Conservation (phyloP, 129 eudicot genomes). For the Flaveria trinervia region DNA sequence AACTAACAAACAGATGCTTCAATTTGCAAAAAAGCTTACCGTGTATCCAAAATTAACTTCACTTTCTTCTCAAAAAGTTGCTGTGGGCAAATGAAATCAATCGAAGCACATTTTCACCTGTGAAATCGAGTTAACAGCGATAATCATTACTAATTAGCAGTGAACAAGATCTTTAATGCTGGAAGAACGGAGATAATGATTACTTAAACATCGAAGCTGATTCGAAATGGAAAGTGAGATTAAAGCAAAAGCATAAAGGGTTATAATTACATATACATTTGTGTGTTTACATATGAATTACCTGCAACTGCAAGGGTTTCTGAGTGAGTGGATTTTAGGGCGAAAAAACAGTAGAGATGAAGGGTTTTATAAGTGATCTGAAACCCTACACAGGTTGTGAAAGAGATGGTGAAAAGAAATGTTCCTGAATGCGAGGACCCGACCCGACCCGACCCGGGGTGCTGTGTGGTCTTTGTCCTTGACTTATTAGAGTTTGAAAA, state of each 20-base stretch:
- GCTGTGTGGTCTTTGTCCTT: not conserved
- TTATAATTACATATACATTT: no score
- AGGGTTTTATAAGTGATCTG: conserved; percentile 8
- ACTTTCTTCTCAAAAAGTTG: not conserved
- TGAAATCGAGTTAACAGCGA: not conserved
- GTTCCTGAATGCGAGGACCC: not conserved
- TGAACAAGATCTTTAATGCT: not conserved
- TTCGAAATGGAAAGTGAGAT: not conserved
- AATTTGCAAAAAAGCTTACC: not conserved
- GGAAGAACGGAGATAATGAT: not conserved
- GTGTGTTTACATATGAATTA: not conserved
- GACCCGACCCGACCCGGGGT: no score
- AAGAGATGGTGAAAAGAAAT: not conserved
- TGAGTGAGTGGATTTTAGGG: not conserved
- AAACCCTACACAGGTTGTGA: conserved; percentile 27
- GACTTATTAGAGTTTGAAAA: not conserved
- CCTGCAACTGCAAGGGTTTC: conserved; percentile 10
- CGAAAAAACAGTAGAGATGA: not conserved
- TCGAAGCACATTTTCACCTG: conserved; percentile 19
- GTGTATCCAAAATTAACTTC: not conserved
- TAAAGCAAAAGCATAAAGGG: no score
- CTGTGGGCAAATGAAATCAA: not conserved
- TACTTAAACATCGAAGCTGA: not conserved
- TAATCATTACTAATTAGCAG: conserved; percentile 5
- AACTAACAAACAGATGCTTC: not conserved